These are phyloP conservation scores for Aspergillus sp. DNA, from an alignment of 2,329 filamentous ascomycete species.

Conservation along the genomic window DNA sequence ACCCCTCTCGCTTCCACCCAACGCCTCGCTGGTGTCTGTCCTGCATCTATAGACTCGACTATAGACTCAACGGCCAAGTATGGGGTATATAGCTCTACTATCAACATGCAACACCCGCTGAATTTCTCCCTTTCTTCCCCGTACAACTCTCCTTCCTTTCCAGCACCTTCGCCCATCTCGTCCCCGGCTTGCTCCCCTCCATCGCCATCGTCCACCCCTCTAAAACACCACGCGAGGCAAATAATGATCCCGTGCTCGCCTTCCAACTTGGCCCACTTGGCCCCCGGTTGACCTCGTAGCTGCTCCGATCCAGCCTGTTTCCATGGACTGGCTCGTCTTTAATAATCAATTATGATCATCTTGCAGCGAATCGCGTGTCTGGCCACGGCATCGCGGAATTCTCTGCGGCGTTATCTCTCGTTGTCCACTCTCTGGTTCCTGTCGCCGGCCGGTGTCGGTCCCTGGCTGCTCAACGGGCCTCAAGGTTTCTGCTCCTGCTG, in stretches of 20 bases:
- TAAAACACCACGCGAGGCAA: neutral
- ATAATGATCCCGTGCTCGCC: conserved; percentile 10
- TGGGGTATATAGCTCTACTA: neutral
- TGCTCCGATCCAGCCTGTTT: conserved; percentile 1
- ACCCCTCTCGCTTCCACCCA: conserved; percentile 38
- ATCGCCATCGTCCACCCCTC: neutral
- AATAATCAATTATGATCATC: conserved; percentile 6
- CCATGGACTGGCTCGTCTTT: neutral
- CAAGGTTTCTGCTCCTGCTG: neutral
- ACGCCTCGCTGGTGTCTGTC: conserved; percentile 18
- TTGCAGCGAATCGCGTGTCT: neutral
- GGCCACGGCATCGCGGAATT: neutral
- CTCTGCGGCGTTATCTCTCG: neutral
- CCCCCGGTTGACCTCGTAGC: conserved; percentile 5
- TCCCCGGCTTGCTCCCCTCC: neutral
- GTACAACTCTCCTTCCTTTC: neutral
- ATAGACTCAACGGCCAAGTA: neutral
- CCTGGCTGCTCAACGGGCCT: neutral
- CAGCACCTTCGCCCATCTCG: too few species aligned
- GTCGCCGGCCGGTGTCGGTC: neutral
- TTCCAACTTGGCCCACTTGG: conserved; percentile 13
- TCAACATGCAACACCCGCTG: neutral
- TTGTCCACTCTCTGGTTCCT: neutral
- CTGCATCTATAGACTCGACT: conserved; percentile 2
- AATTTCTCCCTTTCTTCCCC: too few species aligned